A percentile compares a stretch with the other conserved stretches of the same genome.
These are phyloP conservation scores for Ceratocystis huliohia DNA, from an alignment of 2,329 filamentous ascomycete species.

Conservation along the genomic window DNA sequence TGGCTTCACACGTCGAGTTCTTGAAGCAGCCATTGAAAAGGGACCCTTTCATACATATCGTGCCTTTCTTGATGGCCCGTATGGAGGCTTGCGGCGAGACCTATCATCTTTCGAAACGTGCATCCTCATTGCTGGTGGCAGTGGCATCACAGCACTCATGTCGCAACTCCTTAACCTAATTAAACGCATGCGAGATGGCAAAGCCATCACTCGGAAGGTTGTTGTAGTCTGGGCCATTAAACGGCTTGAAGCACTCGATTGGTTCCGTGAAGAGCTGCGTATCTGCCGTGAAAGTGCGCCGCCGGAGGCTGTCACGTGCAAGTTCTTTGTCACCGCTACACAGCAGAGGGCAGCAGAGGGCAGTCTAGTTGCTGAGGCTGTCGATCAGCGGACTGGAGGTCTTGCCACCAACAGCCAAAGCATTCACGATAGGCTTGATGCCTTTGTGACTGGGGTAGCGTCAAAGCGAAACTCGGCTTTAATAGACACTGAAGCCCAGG, in stretches of 20 bases:
- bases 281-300: slow-evolving; percentile 86
- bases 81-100: slow-evolving; percentile 84
- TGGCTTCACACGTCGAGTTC: slow-evolving; percentile 75
- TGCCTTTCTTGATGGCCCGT: slow-evolving; percentile 85
- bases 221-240: slow-evolving; percentile 92
- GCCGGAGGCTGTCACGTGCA: slow-evolving; percentile 76
- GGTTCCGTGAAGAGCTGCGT: slow-evolving; percentile 89
- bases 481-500: slow-evolving; percentile 68
- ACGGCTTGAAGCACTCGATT: slow-evolving; percentile 84
- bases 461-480: slow-evolving; percentile 75
- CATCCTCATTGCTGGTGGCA: slow-evolving; percentile 84
- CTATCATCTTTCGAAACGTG: slow-evolving; percentile 88
- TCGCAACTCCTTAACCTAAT: slow-evolving; percentile 88
- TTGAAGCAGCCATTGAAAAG: slow-evolving; percentile 71
- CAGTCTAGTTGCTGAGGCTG: slow-evolving; percentile 27
- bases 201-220: slow-evolving; percentile 81
- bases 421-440: slow-evolving; percentile 77
- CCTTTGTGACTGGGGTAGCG: slow-evolving; percentile 74
- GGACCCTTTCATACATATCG: slow-evolving; percentile 86
- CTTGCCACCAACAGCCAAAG: slow-evolving; percentile 54
- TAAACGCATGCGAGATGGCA: slow-evolving; percentile 88
- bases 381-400: slow-evolving; percentile 24
- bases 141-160: slow-evolving; percentile 84
- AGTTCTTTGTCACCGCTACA: slow-evolving; percentile 83
- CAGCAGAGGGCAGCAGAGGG: slow-evolving; percentile 30